Conservation (phyloP, 768 basidiomycete species). For the Bullera alba region DNA sequence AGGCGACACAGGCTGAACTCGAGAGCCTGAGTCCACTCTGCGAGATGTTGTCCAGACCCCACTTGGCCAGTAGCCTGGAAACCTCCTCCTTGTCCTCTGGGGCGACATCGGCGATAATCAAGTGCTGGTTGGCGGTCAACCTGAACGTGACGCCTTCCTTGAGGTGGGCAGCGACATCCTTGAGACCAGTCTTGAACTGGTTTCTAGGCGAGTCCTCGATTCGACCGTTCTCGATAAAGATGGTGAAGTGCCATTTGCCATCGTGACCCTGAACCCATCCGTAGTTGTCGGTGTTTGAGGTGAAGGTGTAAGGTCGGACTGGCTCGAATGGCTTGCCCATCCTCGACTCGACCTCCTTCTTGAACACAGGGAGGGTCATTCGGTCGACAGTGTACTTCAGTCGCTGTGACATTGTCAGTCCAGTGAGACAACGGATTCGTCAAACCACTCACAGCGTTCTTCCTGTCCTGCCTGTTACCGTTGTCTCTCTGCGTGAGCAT, state of each 20-base stretch:
- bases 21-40: conserved; percentile 74
- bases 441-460: conserved; percentile 54
- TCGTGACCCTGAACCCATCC: conserved; percentile 87
- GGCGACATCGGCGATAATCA: conserved; percentile 76
- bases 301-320: conserved; percentile 69
- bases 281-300: conserved; percentile 84
- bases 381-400: conserved; percentile 96
- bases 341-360: conserved; percentile 78
- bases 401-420: conserved; percentile 49
- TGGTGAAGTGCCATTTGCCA: conserved; percentile 81
- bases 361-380: conserved; percentile 72
- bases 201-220: conserved; percentile 80
- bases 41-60: conserved; percentile 80
- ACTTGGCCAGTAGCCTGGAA: conserved; percentile 69
- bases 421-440: not conserved
- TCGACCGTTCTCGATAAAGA: conserved; percentile 96
- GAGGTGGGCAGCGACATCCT: conserved; percentile 88
- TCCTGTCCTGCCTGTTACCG: conserved; percentile 76
- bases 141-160: conserved; percentile 92
- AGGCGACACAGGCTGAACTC: conserved; percentile 91
- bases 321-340: conserved; percentile 72
- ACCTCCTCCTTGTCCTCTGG: conserved; percentile 66
- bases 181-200: conserved; percentile 85
- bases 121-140: conserved; percentile 89
- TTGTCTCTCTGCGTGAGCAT: conserved; percentile 92